These are phyloP conservation scores for Ambrosiella xylebori DNA, from an alignment of 2,329 filamentous ascomycete genomes.

Conservation along the genomic window DNA sequence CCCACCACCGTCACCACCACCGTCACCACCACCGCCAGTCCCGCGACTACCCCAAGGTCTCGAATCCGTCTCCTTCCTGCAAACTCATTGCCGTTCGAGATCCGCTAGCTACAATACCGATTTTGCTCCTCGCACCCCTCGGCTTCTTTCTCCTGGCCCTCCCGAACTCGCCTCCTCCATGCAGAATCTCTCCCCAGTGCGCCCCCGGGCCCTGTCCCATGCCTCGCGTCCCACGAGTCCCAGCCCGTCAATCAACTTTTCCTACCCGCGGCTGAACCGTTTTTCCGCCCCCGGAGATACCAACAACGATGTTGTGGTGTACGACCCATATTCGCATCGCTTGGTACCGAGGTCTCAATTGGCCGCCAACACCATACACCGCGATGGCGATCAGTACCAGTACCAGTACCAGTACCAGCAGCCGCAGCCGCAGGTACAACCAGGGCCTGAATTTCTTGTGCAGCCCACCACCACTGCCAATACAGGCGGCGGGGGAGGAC, in stretches of 20 bases:
- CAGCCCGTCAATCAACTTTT: slow-evolving; percentile 41
- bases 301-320: slow-evolving; percentile 32
- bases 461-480: background rate
- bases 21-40: slow-evolving; percentile 25
- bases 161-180: slow-evolving; percentile 22
- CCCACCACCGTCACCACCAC: slow-evolving; percentile 34
- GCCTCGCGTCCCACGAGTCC: slow-evolving; percentile 25
- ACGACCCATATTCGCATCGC: slow-evolving; percentile 48
- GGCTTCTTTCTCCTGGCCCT: background rate
- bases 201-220: slow-evolving; percentile 29
- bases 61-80: too few species aligned
- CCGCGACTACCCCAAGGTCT: background rate
- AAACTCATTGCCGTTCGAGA: too few species aligned
- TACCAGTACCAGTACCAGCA: background rate
- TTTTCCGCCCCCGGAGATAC: slow-evolving; percentile 22
- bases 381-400: background rate
- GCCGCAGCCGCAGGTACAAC: background rate
- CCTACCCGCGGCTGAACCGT: slow-evolving; percentile 32
- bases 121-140: slow-evolving; percentile 22
- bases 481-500: too few species aligned
- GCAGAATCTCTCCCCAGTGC: slow-evolving; percentile 17
- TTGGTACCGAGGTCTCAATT: slow-evolving; percentile 31
- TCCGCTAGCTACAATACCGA: slow-evolving; percentile 20
- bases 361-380: background rate
- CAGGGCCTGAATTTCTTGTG: background rate